Evolutionary conservation across 257 asterid genomes (phyloP).

Genomic region (Rauvolfia tetraphylla): DNA sequence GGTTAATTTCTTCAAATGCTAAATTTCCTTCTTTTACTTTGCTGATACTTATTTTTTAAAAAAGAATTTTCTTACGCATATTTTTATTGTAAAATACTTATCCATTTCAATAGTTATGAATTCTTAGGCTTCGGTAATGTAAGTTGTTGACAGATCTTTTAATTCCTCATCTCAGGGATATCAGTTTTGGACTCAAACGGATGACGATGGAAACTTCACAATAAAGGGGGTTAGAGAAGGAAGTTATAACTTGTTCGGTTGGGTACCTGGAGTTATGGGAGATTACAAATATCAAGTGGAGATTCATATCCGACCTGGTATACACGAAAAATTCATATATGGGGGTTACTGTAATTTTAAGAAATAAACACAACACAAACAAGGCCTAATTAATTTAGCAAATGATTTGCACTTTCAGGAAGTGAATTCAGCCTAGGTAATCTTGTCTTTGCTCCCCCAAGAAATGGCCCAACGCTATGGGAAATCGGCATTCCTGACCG

Average conservation of each 20-base stretch:
- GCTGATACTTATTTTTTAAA: too few species aligned
- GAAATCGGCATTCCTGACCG: conserved; percentile 82
- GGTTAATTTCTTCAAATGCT: conserved; percentile 6
- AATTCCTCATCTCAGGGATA: conserved; percentile 13
- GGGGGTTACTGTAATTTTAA: not conserved
- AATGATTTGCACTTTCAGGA: conserved; percentile 36
- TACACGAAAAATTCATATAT: too few species aligned
- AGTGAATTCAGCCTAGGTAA: conserved; percentile 44
- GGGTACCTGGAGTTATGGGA: conserved; percentile 61
- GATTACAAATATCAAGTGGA: conserved; percentile 44
- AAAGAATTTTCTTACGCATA: too few species aligned
- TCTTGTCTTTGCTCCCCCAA: conserved; percentile 53
- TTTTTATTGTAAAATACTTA: too few species aligned
- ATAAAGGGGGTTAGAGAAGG: conserved; percentile 51
- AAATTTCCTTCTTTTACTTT: too few species aligned
- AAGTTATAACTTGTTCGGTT: conserved; percentile 59
- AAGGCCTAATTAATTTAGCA: too few species aligned
- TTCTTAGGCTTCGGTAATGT: too few species aligned
- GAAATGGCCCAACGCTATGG: conserved; percentile 78
- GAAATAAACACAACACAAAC: not conserved
- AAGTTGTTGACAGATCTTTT: not conserved
- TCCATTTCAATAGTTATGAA: too few species aligned
- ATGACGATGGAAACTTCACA: conserved; percentile 36
- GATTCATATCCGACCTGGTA: conserved; percentile 50
- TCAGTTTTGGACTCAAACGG: conserved; percentile 17